Base-by-base conservation (phyloP, 2,329 filamentous ascomycete genomes). In the Ceratocystis diversiconidia region DNA sequence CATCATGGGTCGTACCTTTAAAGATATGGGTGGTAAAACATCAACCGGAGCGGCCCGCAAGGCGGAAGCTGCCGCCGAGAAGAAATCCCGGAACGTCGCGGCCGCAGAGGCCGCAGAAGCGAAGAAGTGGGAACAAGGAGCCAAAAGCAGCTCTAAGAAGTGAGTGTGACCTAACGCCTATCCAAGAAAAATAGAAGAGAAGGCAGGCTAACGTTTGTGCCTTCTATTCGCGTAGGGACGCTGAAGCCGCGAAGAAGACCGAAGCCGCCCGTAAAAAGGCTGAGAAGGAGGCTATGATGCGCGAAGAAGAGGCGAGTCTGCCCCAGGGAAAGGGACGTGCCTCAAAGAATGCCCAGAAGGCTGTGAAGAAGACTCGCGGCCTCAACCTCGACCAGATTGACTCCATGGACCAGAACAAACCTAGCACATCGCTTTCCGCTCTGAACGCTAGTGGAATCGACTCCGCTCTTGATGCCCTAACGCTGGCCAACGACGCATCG, bases 391-490 rank as follows among this genome's bases (percentile, higher is more conserved):
- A 81, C 19, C 86, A 89, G 73, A 85, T 96, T 69, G 89, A 94
- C 71, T 79, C 75, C 73, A 85, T 95, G 69, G 89, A 92, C 71
- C 76, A 60, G 66, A 69, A 41, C 12, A 41, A 41, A 15, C 36
- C 36, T 64, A 63, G 67, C 64, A 71, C 70, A 67, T 80, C 79
- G 69, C 75, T 85, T 8, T 70, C 79, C 0, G 76, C 88, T 0
- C 81, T 96, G 71, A 92, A 87, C 74, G 92, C 91, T 2, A 82
- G 87, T 0, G 91, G 91, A 72, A 96, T 99, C 75, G 92, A 97
- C 74, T 92, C 96, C 72, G 91, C 91, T 0, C 83, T 97, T 62
- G 92, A 96, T 71, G 91, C 91, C 2, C 82, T 97, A 32, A 85
- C 84, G 1, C 76, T 96, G 63, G 80, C 81, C 17, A 76, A 75